These are phyloP conservation scores for Oemleria cerasiformis DNA, from an alignment of 306 rosid species.

Conservation along the genomic window DNA sequence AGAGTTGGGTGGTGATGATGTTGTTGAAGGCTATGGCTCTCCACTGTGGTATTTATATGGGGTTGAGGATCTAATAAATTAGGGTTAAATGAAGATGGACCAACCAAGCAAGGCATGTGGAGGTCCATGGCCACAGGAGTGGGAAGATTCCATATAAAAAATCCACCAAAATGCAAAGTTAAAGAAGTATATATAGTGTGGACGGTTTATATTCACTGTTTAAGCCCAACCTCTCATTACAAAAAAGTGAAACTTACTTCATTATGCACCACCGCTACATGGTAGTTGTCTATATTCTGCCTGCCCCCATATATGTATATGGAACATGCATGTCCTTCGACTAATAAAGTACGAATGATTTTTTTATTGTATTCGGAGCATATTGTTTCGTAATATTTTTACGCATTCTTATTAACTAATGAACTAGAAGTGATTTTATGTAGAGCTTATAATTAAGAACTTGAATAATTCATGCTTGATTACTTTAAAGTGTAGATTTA, in stretches of 20 bases:
- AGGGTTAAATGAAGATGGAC: no score
- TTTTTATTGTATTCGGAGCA: no score
- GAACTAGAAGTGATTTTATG: no score
- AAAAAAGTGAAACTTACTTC: neutral
- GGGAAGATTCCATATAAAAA: slow-evolving; percentile 27
- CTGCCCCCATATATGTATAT: slow-evolving; percentile 12
- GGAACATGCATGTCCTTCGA: no score
- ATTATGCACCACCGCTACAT: slow-evolving; percentile 9
- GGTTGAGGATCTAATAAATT: neutral
- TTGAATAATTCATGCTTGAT: no score
- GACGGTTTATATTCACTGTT: slow-evolving; percentile 37
- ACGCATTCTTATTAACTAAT: no score
- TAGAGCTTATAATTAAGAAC: no score
- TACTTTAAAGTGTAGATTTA: no score
- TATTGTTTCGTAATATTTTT: no score
- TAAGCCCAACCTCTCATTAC: slow-evolving; percentile 30
- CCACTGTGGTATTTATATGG: slow-evolving; percentile 18
- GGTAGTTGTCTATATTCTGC: slow-evolving; percentile 33
- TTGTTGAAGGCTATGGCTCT: neutral
- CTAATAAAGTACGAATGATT: no score
- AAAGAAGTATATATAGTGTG: slow-evolving; percentile 11
- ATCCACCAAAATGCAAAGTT: neutral
- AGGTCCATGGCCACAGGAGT: slow-evolving; percentile 30
- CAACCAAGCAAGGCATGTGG: slow-evolving; percentile 13
- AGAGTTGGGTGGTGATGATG: neutral